phyloP scores from a whole-genome alignment of 352 stramenopile species.

The Nannochloropsis limnetica region DNA sequence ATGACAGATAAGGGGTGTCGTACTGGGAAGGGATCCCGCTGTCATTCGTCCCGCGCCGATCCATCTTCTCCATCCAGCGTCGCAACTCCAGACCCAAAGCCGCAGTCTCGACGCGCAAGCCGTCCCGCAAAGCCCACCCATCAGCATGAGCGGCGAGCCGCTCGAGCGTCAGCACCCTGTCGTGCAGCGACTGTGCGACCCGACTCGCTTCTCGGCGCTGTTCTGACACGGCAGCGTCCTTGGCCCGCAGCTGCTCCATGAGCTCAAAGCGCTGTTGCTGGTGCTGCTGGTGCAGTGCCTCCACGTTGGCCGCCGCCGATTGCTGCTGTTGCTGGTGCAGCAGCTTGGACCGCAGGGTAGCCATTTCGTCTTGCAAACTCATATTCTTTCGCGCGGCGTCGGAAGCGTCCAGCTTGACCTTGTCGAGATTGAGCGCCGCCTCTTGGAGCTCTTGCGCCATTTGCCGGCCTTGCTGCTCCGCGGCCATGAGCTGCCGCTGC shows the following conservation, averaged over 20 bases:
- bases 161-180: conserved; percentile 30
- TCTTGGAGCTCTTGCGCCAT: conserved; percentile 22
- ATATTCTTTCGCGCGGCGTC: not conserved
- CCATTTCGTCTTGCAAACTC: not conserved
- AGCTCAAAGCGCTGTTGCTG: not conserved
- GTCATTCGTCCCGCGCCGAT: not conserved
- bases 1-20: not conserved
- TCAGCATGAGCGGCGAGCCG: not conserved
- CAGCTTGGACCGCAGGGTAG: not conserved
- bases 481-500: not conserved
- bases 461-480: not conserved
- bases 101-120: not conserved
- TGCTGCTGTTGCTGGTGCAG: conserved; percentile 17
- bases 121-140: conserved; percentile 11
- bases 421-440: not conserved
- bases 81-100: not conserved
- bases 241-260: not conserved
- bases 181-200: not conserved
- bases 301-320: conserved; percentile 19
- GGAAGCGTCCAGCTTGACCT: not conserved
- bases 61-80: not conserved
- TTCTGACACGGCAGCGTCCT: conserved; percentile 14
- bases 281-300: not conserved
- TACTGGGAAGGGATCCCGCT: not conserved
- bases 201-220: not conserved